These are phyloP conservation scores for Fusarium bulbicola DNA, from an alignment of 2,329 filamentous ascomycete species.

Conservation along the genomic window DNA sequence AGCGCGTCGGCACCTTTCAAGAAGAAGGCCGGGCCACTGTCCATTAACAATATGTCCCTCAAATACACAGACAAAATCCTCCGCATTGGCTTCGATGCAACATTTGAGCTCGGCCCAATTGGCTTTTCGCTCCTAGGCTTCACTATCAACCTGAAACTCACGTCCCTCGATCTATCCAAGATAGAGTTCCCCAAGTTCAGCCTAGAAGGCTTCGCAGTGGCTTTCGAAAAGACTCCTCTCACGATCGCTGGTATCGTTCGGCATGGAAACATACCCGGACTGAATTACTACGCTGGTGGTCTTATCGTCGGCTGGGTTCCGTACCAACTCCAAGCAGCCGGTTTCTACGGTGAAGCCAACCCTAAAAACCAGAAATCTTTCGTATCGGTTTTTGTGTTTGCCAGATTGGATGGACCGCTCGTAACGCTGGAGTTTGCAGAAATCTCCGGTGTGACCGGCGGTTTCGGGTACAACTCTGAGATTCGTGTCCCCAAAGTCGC, in stretches of 20 bases:
- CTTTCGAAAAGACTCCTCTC: neutral
- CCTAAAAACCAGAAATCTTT: neutral
- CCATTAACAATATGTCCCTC: slow-evolving; percentile 49
- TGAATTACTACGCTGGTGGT: neutral
- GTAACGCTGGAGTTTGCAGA: neutral
- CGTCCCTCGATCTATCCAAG: neutral
- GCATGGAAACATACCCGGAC: neutral
- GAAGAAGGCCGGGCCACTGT: slow-evolving; percentile 45
- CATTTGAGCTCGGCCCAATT: slow-evolving; percentile 49
- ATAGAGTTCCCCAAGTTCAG: neutral
- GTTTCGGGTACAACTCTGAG: neutral
- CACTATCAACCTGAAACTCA: neutral
- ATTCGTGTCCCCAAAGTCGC: neutral
- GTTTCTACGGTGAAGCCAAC: neutral
- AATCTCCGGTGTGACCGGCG: neutral
- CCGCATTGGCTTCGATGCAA: slow-evolving; percentile 46
- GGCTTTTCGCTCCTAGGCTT: slow-evolving; percentile 49
- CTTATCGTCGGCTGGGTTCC: neutral
- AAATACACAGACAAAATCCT: slow-evolving; percentile 46
- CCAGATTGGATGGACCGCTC: neutral
- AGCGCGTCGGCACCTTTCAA: slow-evolving; percentile 37
- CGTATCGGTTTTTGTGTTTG: neutral
- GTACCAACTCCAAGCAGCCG: neutral
- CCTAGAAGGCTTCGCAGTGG: neutral
- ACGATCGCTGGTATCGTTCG: neutral